Evolutionary conservation across 2,329 filamentous ascomycete species (phyloP).

Genomic region (Stylonectria norvegica): DNA sequence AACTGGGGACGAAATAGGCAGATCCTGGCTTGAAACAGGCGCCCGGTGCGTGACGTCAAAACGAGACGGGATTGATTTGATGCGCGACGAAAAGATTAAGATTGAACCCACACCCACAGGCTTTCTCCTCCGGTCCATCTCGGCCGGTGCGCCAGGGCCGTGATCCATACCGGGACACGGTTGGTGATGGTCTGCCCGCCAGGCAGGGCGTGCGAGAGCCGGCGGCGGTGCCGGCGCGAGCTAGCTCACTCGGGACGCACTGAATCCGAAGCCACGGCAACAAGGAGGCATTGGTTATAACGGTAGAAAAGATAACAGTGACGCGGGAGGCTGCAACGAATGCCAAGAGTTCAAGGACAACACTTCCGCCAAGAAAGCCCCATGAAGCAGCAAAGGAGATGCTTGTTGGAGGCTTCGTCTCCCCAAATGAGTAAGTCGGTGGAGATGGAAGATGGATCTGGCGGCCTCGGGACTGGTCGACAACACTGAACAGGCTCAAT

Average conservation of each 20-base stretch:
- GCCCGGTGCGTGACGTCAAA: slow-evolving; percentile 12
- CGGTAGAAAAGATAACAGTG: slow-evolving; percentile 6
- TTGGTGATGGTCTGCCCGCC: slow-evolving; percentile 11
- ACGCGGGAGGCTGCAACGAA: slow-evolving; percentile 4
- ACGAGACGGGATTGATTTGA: background rate
- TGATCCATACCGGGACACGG: slow-evolving; percentile 15
- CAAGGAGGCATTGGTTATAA: slow-evolving; percentile 15
- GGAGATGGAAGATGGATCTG: too few species aligned
- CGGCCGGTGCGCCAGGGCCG: slow-evolving; percentile 21
- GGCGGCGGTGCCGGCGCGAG: slow-evolving; percentile 18
- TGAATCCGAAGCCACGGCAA: slow-evolving; percentile 24
- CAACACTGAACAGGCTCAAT: slow-evolving; percentile 21
- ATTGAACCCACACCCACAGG: slow-evolving; percentile 10
- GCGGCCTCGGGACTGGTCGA: too few species aligned
- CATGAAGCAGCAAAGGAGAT: slow-evolving; percentile 13
- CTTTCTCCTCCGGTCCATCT: slow-evolving; percentile 17
- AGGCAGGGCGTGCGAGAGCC: slow-evolving; percentile 9
- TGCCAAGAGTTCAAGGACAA: too few species aligned
- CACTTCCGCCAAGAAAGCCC: background rate
- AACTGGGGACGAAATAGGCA: slow-evolving; percentile 2
- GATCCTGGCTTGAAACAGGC: slow-evolving; percentile 11
- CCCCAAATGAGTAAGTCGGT: slow-evolving; percentile 2
- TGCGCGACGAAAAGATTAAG: slow-evolving; percentile 4
- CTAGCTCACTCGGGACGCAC: slow-evolving; percentile 22
- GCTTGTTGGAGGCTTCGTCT: slow-evolving; percentile 3